Percentiles rank a stretch among this genome's conserved stretches.
phyloP scores from a whole-genome alignment of 1,139 yeast genomes.

The Protomyces gravidus region DNA sequence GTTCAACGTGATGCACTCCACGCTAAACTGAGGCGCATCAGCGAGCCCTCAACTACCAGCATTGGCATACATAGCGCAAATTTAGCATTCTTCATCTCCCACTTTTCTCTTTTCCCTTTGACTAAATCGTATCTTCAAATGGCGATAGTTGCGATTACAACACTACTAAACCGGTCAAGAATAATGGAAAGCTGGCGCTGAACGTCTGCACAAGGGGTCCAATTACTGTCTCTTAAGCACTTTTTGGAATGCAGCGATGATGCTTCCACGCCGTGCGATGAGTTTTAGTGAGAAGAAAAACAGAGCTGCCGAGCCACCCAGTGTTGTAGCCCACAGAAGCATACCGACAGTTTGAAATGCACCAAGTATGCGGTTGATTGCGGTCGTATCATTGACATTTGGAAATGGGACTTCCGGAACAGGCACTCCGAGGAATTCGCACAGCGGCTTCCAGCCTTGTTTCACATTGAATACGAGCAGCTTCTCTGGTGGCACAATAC shows the following conservation, averaged over 20 bases:
- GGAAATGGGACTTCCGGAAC: neutral
- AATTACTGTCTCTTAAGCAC: too few species aligned
- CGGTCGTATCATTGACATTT: neutral
- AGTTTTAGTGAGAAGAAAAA: neutral
- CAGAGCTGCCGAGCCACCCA: neutral
- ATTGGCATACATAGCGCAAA: too few species aligned
- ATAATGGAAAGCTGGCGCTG: too few species aligned
- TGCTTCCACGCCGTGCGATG: neutral
- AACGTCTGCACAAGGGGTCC: too few species aligned
- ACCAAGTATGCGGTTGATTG: neutral
- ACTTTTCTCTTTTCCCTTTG: too few species aligned
- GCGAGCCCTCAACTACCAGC: too few species aligned
- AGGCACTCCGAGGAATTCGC: neutral
- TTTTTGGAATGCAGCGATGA: neutral
- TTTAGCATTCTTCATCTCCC: too few species aligned
- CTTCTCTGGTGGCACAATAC: neutral
- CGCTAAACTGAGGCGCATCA: too few species aligned
- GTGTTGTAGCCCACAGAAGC: neutral
- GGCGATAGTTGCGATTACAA: too few species aligned
- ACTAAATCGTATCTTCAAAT: too few species aligned
- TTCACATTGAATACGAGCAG: neutral
- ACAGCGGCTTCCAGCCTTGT: constrained; percentile 2
- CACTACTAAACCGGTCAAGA: too few species aligned
- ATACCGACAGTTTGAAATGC: neutral
- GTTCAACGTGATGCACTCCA: too few species aligned